A percentile compares a stretch with the other conserved stretches of the same genome.
Conservation (phyloP, 2,329 filamentous ascomycete species). For the Ophiostoma tasmaniense region DNA sequence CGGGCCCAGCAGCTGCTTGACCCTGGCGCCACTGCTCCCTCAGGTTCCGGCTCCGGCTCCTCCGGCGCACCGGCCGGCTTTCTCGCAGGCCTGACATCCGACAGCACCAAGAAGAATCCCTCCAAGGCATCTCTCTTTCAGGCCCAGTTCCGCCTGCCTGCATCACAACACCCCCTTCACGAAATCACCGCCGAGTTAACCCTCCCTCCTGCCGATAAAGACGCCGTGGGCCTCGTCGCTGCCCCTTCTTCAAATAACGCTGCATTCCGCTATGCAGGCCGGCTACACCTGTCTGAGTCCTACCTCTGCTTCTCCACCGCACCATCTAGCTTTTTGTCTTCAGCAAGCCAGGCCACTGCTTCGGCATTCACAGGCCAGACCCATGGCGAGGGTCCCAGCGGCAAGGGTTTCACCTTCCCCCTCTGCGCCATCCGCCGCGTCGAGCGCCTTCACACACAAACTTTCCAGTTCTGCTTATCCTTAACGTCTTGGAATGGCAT, state of each 20-base stretch:
- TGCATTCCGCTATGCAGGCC: constrained; percentile 80
- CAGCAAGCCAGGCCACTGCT: constrained; percentile 69
- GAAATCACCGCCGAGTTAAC: constrained; percentile 96
- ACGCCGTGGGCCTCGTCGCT: constrained; percentile 24
- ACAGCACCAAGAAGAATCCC: constrained; percentile 54
- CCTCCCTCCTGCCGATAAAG: constrained; percentile 47
- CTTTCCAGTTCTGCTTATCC: constrained; percentile 81
- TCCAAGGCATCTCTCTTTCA: constrained; percentile 91
- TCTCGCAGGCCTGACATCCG: constrained; percentile 48
- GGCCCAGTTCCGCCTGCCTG: constrained; percentile 89
- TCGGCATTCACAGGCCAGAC: constrained; percentile 87
- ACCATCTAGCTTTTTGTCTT: constrained; percentile 73
- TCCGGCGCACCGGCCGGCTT: constrained; percentile 21
- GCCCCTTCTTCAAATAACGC: constrained; percentile 42
- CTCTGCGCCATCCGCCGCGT: constrained; percentile 86
- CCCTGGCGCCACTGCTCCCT: constrained; percentile 53
- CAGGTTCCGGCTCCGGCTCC: constrained; percentile 7
- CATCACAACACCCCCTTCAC: constrained; percentile 84
- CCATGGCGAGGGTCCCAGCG: constrained; percentile 82
- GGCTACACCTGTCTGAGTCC: constrained; percentile 86
- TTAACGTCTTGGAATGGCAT: constrained; percentile 91
- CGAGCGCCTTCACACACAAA: constrained; percentile 86
- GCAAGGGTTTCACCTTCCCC: constrained; percentile 92
- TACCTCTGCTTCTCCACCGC: constrained; percentile 97
- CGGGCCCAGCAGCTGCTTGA: constrained; percentile 95